Evolutionary conservation across 2,329 filamentous ascomycete genomes (phyloP).

Genomic region (Fusarium azukiicola): DNA sequence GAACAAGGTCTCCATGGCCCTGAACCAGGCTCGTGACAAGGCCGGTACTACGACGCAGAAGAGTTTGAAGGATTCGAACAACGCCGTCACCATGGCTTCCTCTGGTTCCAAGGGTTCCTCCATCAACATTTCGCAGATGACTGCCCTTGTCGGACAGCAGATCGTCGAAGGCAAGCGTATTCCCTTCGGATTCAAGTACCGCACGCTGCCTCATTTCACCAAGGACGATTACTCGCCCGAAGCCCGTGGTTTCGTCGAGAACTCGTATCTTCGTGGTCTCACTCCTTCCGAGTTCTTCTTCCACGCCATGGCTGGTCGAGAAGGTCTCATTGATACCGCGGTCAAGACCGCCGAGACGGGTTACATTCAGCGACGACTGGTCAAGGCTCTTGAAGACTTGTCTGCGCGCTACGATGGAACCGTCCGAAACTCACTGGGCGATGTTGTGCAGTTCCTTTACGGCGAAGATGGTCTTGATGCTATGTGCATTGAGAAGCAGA

Average conservation of each 20-base stretch:
- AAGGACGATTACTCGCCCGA: conserved; percentile 99
- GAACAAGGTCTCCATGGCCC: conserved; percentile 95
- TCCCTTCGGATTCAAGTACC: conserved; percentile 99
- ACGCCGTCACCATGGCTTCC: conserved; percentile 96
- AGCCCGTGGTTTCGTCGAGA: conserved; percentile 98
- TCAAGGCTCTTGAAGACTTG: conserved; percentile 98
- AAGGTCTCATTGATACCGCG: conserved; percentile 99
- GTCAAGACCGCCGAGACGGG: conserved; percentile 99
- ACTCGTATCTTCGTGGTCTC: conserved; percentile 97
- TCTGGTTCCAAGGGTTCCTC: conserved; percentile 99
- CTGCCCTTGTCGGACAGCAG: conserved; percentile 97
- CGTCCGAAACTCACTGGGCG: conserved; percentile 96
- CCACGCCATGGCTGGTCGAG: conserved; percentile 99
- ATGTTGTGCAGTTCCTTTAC: conserved; percentile 98
- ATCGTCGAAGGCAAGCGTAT: conserved; percentile 99
- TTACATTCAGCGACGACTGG: conserved; percentile 98
- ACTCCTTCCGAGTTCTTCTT: conserved; percentile 99
- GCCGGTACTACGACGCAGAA: conserved; percentile 96
- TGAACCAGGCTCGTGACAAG: conserved; percentile 98
- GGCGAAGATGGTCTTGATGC: conserved; percentile 98
- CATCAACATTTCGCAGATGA: conserved; percentile 99
- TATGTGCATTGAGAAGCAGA: conserved; percentile 95
- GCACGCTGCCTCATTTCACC: conserved; percentile 97
- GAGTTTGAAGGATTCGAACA: conserved; percentile 97
- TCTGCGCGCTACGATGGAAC: conserved; percentile 99